Evolutionary conservation across 331 rosid species (phyloP).

Genomic region (Malus hybrid): DNA sequence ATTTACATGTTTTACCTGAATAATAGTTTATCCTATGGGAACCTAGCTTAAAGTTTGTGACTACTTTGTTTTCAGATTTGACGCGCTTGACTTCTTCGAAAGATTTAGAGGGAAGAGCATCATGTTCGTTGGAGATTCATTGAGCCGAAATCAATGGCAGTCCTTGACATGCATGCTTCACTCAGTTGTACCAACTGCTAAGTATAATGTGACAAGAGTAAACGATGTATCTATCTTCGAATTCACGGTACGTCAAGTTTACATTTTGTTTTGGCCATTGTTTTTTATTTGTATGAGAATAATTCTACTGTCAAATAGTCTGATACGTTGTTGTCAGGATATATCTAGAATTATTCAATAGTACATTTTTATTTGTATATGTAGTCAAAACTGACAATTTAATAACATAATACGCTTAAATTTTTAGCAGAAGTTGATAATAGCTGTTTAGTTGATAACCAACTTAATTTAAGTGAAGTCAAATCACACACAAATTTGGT

Average conservation of each 20-base stretch:
- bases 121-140: conserved; percentile 91
- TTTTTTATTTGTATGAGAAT: too few relatives aligned
- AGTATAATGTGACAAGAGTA: conserved; percentile 34
- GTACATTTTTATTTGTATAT: not conserved
- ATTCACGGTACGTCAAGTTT: conserved; percentile 37
- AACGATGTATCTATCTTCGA: conserved; percentile 59
- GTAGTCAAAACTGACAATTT: too few relatives aligned
- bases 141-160: conserved; percentile 88
- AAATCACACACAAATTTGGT: not conserved
- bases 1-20: too few relatives aligned
- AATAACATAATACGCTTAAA: too few relatives aligned
- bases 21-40: too few relatives aligned
- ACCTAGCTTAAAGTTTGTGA: not conserved
- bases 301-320: too few relatives aligned
- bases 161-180: conserved; percentile 84
- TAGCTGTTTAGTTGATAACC: not conserved
- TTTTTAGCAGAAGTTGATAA: too few relatives aligned
- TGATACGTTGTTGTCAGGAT: too few relatives aligned
- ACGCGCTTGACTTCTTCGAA: conserved; percentile 55
- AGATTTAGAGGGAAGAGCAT: conserved; percentile 60
- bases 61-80: conserved; percentile 31
- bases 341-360: too few relatives aligned
- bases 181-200: conserved; percentile 43
- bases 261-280: too few relatives aligned
- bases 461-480: not conserved